phyloP scores from a whole-genome alignment of 768 basidiomycete species.

The Tulasnella sp. region DNA sequence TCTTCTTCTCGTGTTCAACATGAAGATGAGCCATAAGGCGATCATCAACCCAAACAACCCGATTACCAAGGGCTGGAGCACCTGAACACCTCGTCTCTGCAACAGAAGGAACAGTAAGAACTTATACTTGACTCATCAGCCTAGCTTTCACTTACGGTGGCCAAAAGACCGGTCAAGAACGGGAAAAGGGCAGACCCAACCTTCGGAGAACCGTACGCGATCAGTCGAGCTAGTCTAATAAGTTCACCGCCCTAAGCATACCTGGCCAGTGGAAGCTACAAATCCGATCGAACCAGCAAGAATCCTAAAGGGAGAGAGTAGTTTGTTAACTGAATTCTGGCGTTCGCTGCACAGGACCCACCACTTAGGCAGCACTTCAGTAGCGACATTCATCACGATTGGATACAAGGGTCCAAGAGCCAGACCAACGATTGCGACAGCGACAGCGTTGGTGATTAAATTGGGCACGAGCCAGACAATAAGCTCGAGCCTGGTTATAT shows the following conservation, averaged over 20 bases:
- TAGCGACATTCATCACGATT: conserved; percentile 14
- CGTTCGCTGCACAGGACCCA: background rate
- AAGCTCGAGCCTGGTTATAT: conserved; percentile 33
- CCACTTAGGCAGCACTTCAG: conserved; percentile 19
- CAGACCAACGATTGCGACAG: conserved; percentile 39
- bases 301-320: background rate
- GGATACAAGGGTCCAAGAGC: conserved; percentile 40
- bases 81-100: conserved; percentile 20
- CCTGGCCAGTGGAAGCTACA: conserved; percentile 36
- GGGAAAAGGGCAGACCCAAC: conserved; percentile 69
- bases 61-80: conserved; percentile 22
- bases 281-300: conserved; percentile 31
- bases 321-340: background rate
- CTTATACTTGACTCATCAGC: background rate
- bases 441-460: conserved; percentile 39
- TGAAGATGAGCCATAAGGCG: conserved; percentile 15
- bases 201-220: conserved; percentile 35
- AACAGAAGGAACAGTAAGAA: background rate
- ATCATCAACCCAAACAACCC: conserved; percentile 21
- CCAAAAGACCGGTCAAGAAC: conserved; percentile 44
- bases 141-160: conserved; percentile 10
- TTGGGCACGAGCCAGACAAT: conserved; percentile 38
- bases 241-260: background rate
- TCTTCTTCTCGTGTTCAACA: conserved; percentile 19
- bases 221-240: background rate